Base-by-base conservation (phyloP, 306 rosid genomes). In the Cajanus cajan region DNA sequence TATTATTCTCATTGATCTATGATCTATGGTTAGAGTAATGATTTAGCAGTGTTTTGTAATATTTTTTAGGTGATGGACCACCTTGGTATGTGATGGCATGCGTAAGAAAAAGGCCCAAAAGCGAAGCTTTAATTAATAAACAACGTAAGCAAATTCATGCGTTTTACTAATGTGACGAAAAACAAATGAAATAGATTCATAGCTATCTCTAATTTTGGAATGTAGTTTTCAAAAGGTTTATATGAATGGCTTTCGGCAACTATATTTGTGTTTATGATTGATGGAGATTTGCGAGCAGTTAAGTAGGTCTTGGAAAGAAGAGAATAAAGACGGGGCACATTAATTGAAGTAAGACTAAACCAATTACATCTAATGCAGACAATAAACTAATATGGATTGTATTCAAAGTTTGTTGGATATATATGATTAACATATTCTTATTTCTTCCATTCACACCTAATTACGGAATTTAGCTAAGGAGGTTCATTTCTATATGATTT, bases 41-140 rank as follows among this genome's bases (percentile, higher is more conserved):
- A 73, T 80, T 52, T 18, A 11, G 21, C 22, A 4, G 7, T 11
- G 3, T 40, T 48, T 18, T 43, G 13, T 11, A 71, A n/a, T 16
- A 4, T 4, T 59, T 85, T 41, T 5, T 33, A 82, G 73, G 77
- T 10, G 4, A 47, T 71, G 89, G 83, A 86, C 89, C 82, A 71
- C 78, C 55, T 70, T 34, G 21, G 36, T 68, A 62, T 70, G 84
- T 44, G 78, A 68, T 78, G 76, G 67, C 78, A 74, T 80, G 82
- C 79, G 50, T 73, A 78, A 47, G 83, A 70, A 78, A 78, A 80
- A 51, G 7, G n/a, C 1, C 2, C 12, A 18, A 18, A 65, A 50
- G 28, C 71, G 4, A 68, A 9, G 22, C 40, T 50, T 64, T 67
- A 8, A n/a, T 28, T 52, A 43, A 50, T 37, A 1, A 37, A 31